phyloP scores from a whole-genome alignment of 2,329 filamentous ascomycete genomes.

The Alternaria longipes region DNA sequence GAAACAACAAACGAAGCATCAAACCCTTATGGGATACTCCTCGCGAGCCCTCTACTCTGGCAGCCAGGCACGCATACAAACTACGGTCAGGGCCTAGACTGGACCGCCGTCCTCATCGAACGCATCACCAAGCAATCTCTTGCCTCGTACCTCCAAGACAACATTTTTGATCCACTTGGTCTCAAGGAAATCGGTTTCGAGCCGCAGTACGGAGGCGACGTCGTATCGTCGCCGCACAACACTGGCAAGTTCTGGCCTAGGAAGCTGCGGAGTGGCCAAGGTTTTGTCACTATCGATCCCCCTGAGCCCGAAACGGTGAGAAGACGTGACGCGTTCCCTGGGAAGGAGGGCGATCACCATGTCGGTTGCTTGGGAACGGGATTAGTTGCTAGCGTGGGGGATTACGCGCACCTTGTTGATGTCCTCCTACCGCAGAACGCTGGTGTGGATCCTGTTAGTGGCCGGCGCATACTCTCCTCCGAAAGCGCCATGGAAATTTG shows the following conservation, averaged over 20 bases:
- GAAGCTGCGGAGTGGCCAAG: neutral
- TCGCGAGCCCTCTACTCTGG: slow-evolving; percentile 31
- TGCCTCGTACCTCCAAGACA: slow-evolving; percentile 29
- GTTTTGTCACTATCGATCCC: neutral
- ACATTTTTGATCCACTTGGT: slow-evolving; percentile 32
- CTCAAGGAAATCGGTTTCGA: slow-evolving; percentile 25
- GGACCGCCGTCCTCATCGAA: slow-evolving; percentile 59
- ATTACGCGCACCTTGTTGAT: neutral
- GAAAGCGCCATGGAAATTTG: neutral
- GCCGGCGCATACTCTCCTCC: neutral
- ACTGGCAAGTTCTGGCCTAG: slow-evolving; percentile 60
- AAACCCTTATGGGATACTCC: slow-evolving; percentile 20
- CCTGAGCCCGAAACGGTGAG: neutral
- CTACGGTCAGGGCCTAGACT: slow-evolving; percentile 58
- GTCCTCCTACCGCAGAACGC: neutral
- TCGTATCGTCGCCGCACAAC: slow-evolving; percentile 43
- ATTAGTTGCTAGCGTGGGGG: neutral
- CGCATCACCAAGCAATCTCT: slow-evolving; percentile 51
- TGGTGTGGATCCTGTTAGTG: neutral
- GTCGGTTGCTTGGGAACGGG: neutral
- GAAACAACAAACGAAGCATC: slow-evolving; percentile 23
- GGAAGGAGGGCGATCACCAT: neutral
- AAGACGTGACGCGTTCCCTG: neutral
- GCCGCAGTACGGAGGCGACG: slow-evolving; percentile 44
- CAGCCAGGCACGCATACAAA: slow-evolving; percentile 60